Conservation (phyloP, 768 basidiomycete species). For the Mycena latifolia region DNA sequence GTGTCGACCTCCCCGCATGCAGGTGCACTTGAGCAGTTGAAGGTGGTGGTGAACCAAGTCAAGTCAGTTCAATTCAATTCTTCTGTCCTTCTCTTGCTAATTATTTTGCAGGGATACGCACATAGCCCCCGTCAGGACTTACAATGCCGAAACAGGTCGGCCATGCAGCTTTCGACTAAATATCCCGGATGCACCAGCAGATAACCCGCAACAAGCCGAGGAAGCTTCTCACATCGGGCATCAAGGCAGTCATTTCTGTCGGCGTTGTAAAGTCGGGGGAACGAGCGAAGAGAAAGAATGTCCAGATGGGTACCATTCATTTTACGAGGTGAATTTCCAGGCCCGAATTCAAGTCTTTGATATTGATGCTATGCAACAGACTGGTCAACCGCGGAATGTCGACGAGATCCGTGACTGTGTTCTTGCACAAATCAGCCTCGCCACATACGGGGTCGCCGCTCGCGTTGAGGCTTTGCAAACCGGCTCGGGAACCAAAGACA, state of each 20-base stretch:
- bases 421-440: background rate
- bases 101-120: constrained; percentile 3
- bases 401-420: constrained; percentile 9
- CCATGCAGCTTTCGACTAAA: constrained; percentile 6
- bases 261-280: constrained; percentile 29
- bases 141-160: constrained; percentile 1
- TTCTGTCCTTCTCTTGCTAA: background rate
- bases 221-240: constrained; percentile 31
- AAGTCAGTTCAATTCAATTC: background rate
- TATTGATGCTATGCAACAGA: no score
- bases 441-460: background rate
- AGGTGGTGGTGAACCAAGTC: background rate
- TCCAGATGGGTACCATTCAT: background rate
- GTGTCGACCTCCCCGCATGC: constrained; percentile 49
- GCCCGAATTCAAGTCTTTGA: no score
- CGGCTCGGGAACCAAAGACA: constrained; percentile 13
- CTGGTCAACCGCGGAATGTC: background rate
- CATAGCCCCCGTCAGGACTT: constrained; percentile 3
- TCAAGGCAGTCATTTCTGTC: constrained; percentile 29
- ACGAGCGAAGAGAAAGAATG: constrained; percentile 12
- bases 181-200: constrained; percentile 23
- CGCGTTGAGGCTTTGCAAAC: background rate
- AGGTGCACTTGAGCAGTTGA: constrained; percentile 39
- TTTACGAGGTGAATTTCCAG: background rate
- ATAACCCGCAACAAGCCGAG: constrained; percentile 37